Conservation (phyloP, 202 grass and related monocot genomes). For the Eragrostis tef region DNA sequence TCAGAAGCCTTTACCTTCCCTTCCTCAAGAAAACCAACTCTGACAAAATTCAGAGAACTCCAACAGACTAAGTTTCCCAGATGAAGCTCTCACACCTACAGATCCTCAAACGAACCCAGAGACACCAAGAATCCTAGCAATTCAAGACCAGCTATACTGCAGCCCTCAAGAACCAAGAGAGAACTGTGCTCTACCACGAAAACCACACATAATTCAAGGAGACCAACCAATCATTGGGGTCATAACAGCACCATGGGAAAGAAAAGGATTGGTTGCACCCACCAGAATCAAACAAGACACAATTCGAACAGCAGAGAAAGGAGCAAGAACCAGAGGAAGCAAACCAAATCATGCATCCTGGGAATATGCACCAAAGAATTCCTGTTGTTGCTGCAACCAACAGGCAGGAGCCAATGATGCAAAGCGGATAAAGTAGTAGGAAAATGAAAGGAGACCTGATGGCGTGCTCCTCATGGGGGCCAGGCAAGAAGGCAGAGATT, state of each 20-base stretch:
- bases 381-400: constrained; percentile 39
- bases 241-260: constrained; percentile 35
- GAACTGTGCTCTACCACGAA: constrained; percentile 33
- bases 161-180: constrained; percentile 43
- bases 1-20: constrained; percentile 33
- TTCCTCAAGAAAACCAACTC: constrained; percentile 35
- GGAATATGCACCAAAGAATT: constrained; percentile 48
- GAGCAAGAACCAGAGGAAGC: constrained; percentile 54
- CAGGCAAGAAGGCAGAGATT: constrained; percentile 55
- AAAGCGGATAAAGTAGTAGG: constrained; percentile 46
- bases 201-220: constrained; percentile 42
- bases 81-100: constrained; percentile 17
- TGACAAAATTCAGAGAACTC: constrained; percentile 21
- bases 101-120: constrained; percentile 28
- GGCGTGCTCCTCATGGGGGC: constrained; percentile 70
- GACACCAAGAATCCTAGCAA: constrained; percentile 34
- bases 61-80: not conserved
- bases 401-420: constrained; percentile 47
- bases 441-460: constrained; percentile 59
- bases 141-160: constrained; percentile 18
- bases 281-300: constrained; percentile 48
- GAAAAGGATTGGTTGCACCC: constrained; percentile 54
- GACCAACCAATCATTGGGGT: constrained; percentile 61
- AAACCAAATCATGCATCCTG: constrained; percentile 45
- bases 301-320: constrained; percentile 48